Base-by-base conservation (phyloP, 2,329 filamentous ascomycete genomes). In the Fusarium sambucinum region DNA sequence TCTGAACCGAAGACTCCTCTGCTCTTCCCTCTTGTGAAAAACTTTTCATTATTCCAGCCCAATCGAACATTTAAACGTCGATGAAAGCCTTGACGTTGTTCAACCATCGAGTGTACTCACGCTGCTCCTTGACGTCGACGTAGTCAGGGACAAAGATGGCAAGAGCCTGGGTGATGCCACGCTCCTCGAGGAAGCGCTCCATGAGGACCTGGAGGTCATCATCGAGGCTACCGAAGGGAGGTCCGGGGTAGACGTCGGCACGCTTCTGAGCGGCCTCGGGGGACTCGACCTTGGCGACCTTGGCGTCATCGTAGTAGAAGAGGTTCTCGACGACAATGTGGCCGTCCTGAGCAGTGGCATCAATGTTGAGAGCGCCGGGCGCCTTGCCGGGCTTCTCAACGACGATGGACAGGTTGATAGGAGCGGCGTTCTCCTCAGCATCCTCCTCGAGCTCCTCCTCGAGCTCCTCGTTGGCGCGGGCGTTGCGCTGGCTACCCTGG, bases 121-220 rank as follows among this genome's bases (percentile, higher is more conserved):
- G 92, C 88, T 98, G 95, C 88, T 99, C 96, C 90, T 99, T 99
- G 82, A 92, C 89, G 78, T 98, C 94, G 77, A 98, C 94, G 83
- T 97, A 99, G 80, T 98, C 94, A 37, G 94, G 93, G 44, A 97
- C 90, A 80, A 98, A 97, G 72, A 94, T 83, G 55, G 94, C 95
- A 74, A 99, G 87, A 61, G 90, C 88, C 74, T 91, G 90, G 76
- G 95, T 93, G 81, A 99, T 89, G 69, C 95, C 96, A 74, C 96
- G 89, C 87, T 97, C 96, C 81, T 97, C 94, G 68, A 99, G 87
- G 84, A 95, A 99, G 74, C 91, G 89, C 86, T 98, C 95, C 78
- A 98, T 86, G 74, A 97, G 86, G 55, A 93, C 86, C 85, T 98
- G 95, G 44, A 99, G 88, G 78, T 98, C 95, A 83, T 97, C 94